Evolutionary conservation across 805 yeast genomes (phyloP).

Genomic region (Kluyveromyces starmeri): DNA sequence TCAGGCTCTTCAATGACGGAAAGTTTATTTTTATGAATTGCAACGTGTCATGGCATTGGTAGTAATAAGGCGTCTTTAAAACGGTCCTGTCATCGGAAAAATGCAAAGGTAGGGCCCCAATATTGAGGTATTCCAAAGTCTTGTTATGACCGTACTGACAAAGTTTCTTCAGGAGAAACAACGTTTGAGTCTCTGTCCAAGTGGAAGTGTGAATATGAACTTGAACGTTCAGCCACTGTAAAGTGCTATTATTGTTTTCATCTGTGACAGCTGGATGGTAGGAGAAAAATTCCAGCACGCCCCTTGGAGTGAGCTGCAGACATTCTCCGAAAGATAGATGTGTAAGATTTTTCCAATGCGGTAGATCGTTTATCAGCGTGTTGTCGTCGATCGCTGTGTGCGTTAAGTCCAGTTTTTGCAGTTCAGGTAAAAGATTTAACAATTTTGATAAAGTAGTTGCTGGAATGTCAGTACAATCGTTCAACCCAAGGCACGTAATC

Average conservation of each 20-base stretch:
- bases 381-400: constrained; percentile 70
- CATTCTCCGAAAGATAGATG: constrained; percentile 65
- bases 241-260: constrained; percentile 32
- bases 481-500: constrained; percentile 52
- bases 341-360: constrained; percentile 51
- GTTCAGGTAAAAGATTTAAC: constrained; percentile 46
- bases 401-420: constrained; percentile 66
- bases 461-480: constrained; percentile 78
- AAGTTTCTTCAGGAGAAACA: constrained; percentile 36
- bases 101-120: constrained; percentile 58
- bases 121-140: constrained; percentile 39
- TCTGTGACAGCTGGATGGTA: constrained; percentile 56
- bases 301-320: constrained; percentile 62
- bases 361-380: constrained; percentile 44
- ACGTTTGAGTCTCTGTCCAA: constrained; percentile 42
- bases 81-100: constrained; percentile 22
- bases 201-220: constrained; percentile 55
- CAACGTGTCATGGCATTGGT: constrained; percentile 27
- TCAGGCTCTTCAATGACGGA: constrained; percentile 30
- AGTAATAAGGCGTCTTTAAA: constrained; percentile 18
- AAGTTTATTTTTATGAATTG: constrained; percentile 34
- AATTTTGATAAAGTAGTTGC: constrained; percentile 37
- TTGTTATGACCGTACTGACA: constrained; percentile 29
- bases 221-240: constrained; percentile 60
- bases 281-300: constrained; percentile 57